These are phyloP conservation scores for Neohortaea acidophila DNA, from an alignment of 495 filamentous ascomycete species.

Conservation along the genomic window DNA sequence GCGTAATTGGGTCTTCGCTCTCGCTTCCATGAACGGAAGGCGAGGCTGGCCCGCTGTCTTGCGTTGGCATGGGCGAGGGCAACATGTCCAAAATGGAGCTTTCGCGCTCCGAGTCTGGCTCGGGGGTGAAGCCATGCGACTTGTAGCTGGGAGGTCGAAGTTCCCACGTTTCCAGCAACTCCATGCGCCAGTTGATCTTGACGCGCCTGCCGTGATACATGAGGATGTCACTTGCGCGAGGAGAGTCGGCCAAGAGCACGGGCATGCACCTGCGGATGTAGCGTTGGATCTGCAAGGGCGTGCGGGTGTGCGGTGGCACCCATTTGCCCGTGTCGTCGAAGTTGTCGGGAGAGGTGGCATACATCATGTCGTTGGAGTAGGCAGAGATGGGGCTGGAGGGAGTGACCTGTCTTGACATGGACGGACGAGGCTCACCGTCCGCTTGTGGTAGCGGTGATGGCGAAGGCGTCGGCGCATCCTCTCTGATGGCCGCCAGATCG, in stretches of 20 bases:
- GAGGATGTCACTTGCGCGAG: conserved; percentile 24
- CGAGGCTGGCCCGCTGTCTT: not conserved
- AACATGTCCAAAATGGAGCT: not conserved
- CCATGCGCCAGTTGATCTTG: conserved; percentile 23
- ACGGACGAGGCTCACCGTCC: conserved; percentile 2
- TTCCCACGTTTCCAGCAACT: conserved; percentile 18
- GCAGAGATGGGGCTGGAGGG: conserved; percentile 6
- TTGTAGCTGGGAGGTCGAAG: conserved; percentile 16
- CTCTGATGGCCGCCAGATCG: conserved; percentile 9
- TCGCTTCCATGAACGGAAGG: not conserved
- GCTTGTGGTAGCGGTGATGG: not conserved
- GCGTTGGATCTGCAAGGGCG: conserved; percentile 19
- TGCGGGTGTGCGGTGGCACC: conserved; percentile 17
- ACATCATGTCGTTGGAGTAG: conserved; percentile 12
- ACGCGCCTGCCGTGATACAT: conserved; percentile 24
- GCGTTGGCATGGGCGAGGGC: not conserved
- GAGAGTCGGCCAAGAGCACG: conserved; percentile 20
- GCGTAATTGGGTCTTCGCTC: not conserved
- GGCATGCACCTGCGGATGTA: conserved; percentile 27
- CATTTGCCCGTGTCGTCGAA: conserved; percentile 16
- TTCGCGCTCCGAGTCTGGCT: not conserved
- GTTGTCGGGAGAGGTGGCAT: conserved; percentile 10
- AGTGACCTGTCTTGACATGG: conserved; percentile 5
- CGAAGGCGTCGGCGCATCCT: conserved; percentile 1
- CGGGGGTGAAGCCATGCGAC: conserved; percentile 8